Conservation (phyloP, 768 basidiomycete genomes). For the Crepidotus variabilis region DNA sequence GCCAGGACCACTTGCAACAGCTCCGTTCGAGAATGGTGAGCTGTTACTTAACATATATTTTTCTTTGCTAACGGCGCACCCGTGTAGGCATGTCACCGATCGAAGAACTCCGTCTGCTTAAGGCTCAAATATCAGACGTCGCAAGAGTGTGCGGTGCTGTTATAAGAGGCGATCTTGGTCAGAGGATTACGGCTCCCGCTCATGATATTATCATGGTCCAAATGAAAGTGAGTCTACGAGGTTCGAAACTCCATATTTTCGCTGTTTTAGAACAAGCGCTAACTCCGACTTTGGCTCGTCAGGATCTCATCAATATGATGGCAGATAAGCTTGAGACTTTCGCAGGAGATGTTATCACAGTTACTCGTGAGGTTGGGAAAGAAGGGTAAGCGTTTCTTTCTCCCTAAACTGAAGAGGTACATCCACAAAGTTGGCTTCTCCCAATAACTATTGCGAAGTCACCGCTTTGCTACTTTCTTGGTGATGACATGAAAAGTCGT, state of each 20-base stretch:
- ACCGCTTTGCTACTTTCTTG: no score
- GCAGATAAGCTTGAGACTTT: conserved; percentile 70
- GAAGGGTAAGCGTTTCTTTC: conserved; percentile 46
- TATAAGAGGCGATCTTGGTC: conserved; percentile 63
- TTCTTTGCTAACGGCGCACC: neutral
- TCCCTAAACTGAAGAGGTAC: no score
- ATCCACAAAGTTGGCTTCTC: no score
- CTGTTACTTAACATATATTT: neutral
- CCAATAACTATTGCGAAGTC: no score
- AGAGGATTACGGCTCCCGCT: conserved; percentile 72
- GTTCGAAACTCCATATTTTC: neutral
- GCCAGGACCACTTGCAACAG: no score
- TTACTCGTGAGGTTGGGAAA: conserved; percentile 79
- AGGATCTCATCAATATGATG: conserved; percentile 65
- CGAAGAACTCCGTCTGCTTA: conserved; percentile 71
- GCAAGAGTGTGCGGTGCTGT: conserved; percentile 77
- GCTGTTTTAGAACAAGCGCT: no score
- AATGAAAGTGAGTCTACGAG: conserved; percentile 36
- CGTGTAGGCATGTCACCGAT: conserved; percentile 29
- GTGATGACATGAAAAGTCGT: no score
- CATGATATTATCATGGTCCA: conserved; percentile 74
- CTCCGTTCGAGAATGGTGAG: no score
- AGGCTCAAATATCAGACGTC: conserved; percentile 77
- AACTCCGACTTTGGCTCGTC: no score
- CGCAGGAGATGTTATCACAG: conserved; percentile 85